phyloP scores from a whole-genome alignment of 441 rosid genomes.

The Flueggea neowawraea region DNA sequence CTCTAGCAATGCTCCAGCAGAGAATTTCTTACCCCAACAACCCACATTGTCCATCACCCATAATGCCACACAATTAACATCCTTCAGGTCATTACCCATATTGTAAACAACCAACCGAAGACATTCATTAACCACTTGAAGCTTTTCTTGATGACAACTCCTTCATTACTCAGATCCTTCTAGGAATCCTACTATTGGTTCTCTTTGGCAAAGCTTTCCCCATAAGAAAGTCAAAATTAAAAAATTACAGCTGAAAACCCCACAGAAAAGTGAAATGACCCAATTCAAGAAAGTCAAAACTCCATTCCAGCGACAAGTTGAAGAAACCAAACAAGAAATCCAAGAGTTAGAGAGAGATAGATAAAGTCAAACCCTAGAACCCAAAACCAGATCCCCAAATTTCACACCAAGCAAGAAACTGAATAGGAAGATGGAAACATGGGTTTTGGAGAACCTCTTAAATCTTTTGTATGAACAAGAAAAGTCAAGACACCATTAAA shows the following conservation, averaged over 20 bases:
- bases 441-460: conserved; percentile 16
- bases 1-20: too few relatives aligned
- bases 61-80: too few relatives aligned
- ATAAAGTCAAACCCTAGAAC: conserved; percentile 61
- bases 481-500: conserved; percentile 22
- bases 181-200: too few relatives aligned
- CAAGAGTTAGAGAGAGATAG: conserved; percentile 28
- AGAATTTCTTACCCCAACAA: too few relatives aligned
- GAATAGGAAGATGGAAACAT: conserved; percentile 17
- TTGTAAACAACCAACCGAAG: too few relatives aligned
- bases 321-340: conserved; percentile 40
- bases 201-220: too few relatives aligned
- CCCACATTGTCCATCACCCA: too few relatives aligned
- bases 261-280: conserved; percentile 14
- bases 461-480: conserved; percentile 3
- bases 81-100: too few relatives aligned
- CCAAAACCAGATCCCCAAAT: conserved; percentile 69
- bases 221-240: conserved; percentile 16
- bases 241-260: conserved; percentile 27
- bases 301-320: conserved; percentile 22
- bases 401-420: conserved; percentile 12
- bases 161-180: too few relatives aligned
- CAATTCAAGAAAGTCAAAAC: conserved; percentile 28
- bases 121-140: too few relatives aligned
- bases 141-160: too few relatives aligned